phyloP scores from a whole-genome alignment of 257 asterid genomes.

The Solanum stenotomum region DNA sequence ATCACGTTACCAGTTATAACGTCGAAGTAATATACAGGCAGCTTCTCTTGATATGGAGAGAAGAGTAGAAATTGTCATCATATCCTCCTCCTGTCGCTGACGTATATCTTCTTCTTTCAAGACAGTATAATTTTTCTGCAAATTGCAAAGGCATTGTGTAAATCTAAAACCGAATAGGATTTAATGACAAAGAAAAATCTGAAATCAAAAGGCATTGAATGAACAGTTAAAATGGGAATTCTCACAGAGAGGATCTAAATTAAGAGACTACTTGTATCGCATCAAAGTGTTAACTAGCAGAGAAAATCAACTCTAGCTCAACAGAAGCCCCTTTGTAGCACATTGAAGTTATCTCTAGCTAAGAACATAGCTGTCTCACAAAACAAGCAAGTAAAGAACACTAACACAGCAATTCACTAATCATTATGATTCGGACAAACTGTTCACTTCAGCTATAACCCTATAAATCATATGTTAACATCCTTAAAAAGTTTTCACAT shows the following conservation, averaged over 20 bases:
- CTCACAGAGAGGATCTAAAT: not conserved
- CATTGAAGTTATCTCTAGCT: not conserved
- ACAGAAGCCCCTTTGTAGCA: not conserved
- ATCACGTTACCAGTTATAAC: slow-evolving; percentile 59
- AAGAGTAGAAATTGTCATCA: slow-evolving; percentile 57
- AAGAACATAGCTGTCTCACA: not conserved
- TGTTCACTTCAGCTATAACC: not conserved
- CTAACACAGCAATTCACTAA: not conserved
- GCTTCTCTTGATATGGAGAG: slow-evolving; percentile 74
- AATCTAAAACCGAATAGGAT: not conserved
- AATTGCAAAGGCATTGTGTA: not conserved
- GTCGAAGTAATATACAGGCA: slow-evolving; percentile 70
- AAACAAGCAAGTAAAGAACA: not conserved
- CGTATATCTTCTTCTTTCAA: slow-evolving; percentile 75
- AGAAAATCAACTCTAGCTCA: not conserved
- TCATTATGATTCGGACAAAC: not conserved
- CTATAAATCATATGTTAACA: not conserved
- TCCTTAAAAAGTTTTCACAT: not conserved
- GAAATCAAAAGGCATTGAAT: not conserved
- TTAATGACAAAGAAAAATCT: not conserved
- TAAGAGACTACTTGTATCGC: not conserved
- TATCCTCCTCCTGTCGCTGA: slow-evolving; percentile 66
- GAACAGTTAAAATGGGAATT: not conserved
- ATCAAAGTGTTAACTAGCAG: not conserved
- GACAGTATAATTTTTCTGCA: slow-evolving; percentile 66